These are phyloP conservation scores for Sclerotinia trifoliorum DNA, from an alignment of 2,329 filamentous ascomycete species.

Conservation along the genomic window DNA sequence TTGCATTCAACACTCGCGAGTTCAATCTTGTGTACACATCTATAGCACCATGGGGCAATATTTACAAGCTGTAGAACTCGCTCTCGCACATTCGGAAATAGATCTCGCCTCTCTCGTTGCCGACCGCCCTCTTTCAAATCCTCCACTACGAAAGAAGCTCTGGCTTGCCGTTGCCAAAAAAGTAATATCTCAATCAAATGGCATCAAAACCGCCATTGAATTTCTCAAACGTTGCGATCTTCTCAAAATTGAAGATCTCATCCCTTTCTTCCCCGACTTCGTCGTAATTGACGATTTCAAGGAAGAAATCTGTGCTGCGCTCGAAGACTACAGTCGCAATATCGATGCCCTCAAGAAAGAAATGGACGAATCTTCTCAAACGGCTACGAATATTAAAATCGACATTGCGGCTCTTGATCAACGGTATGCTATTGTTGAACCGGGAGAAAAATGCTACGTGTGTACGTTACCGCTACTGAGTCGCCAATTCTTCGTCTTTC, in stretches of 20 bases:
- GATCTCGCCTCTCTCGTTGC: constrained; percentile 88
- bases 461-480: constrained; percentile 84
- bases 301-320: constrained; percentile 89
- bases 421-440: constrained; percentile 93
- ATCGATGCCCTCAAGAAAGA: constrained; percentile 87
- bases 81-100: constrained; percentile 83
- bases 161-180: constrained; percentile 95
- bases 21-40: constrained; percentile 93
- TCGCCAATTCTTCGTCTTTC: constrained; percentile 96
- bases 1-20: constrained; percentile 91
- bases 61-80: constrained; percentile 86
- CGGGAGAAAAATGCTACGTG: constrained; percentile 89
- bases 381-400: constrained; percentile 83
- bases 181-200: constrained; percentile 81
- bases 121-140: constrained; percentile 76
- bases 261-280: constrained; percentile 98
- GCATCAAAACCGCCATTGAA: constrained; percentile 90
- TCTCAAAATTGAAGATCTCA: constrained; percentile 91
- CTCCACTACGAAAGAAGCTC: constrained; percentile 81
- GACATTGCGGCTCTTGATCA: constrained; percentile 85
- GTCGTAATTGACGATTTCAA: constrained; percentile 99
- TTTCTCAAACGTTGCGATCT: constrained; percentile 90
- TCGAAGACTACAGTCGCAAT: constrained; percentile 89
- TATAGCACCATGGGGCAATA: constrained; percentile 97
- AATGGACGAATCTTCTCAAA: constrained; percentile 92